A percentile compares a stretch with the other conserved stretches of the same genome.
phyloP scores from a whole-genome alignment of 2,329 filamentous ascomycete species.

The Passalora sequoiae region DNA sequence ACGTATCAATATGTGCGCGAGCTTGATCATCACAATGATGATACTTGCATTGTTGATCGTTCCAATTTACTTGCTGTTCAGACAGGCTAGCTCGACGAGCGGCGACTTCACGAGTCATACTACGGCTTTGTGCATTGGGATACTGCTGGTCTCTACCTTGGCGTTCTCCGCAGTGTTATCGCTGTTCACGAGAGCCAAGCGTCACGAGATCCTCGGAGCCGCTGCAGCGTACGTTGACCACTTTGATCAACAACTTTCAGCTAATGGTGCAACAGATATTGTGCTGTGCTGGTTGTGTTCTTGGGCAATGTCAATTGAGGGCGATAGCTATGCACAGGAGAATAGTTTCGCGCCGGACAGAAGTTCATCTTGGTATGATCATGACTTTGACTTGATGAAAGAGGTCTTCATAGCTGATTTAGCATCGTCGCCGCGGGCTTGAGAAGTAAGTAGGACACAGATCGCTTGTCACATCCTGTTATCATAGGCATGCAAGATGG shows the following conservation, averaged over 20 bases:
- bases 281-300: constrained; percentile 21
- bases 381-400: too few species aligned
- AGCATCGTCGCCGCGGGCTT: too few species aligned
- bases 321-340: too few species aligned
- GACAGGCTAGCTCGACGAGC: constrained; percentile 17
- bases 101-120: constrained; percentile 9
- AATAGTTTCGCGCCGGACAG: too few species aligned
- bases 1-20: constrained; percentile 23
- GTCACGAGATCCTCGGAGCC: constrained; percentile 29
- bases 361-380: too few species aligned
- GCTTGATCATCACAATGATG: constrained; percentile 25
- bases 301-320: constrained; percentile 21
- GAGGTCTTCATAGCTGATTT: too few species aligned
- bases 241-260: too few species aligned
- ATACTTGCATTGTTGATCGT: constrained; percentile 27
- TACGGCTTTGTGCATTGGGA: constrained; percentile 23
- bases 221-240: constrained; percentile 20
- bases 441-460: too few species aligned
- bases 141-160: constrained; percentile 25
- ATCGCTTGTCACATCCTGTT: too few species aligned
- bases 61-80: constrained; percentile 28
- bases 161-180: constrained; percentile 26
- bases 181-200: constrained; percentile 24
- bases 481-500: too few species aligned
- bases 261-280: too few species aligned